Evolutionary conservation across 495 filamentous ascomycete species (phyloP).

Genomic region (Staphylotrichum tortipilum): DNA sequence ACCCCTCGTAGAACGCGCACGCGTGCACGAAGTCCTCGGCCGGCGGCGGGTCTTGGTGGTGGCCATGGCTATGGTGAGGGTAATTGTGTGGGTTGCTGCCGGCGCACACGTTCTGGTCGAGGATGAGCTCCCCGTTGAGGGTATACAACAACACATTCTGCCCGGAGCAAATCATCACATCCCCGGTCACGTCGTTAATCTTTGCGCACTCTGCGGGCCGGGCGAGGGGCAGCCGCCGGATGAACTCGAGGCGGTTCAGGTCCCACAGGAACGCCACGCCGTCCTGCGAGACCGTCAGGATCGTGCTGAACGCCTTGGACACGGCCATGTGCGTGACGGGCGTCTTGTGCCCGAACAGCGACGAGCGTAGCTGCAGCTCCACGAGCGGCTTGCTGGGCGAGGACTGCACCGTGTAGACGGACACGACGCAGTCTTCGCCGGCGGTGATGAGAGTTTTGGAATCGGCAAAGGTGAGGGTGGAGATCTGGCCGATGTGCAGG

Average conservation of each 20-base stretch:
- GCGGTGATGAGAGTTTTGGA: conserved; percentile 83
- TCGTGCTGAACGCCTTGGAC: conserved; percentile 75
- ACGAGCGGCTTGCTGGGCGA: conserved; percentile 49
- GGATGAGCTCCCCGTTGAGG: conserved; percentile 72
- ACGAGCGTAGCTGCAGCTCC: conserved; percentile 70
- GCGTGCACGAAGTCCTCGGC: conserved; percentile 63
- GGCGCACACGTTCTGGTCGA: conserved; percentile 68
- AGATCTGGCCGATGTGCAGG: conserved; percentile 79
- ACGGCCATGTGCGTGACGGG: conserved; percentile 74
- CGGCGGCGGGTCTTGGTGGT: neutral
- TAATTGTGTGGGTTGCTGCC: too few relatives aligned
- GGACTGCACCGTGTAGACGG: conserved; percentile 61
- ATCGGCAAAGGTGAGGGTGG: conserved; percentile 74
- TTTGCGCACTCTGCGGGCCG: conserved; percentile 57
- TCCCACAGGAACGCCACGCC: conserved; percentile 87
- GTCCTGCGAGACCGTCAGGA: conserved; percentile 69
- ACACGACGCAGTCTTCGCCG: conserved; percentile 83
- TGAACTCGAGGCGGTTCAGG: conserved; percentile 77
- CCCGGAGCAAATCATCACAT: conserved; percentile 76
- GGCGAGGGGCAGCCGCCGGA: conserved; percentile 57
- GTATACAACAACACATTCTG: conserved; percentile 70
- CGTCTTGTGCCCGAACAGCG: conserved; percentile 79
- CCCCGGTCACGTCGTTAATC: conserved; percentile 83
- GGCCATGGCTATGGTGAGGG: too few relatives aligned
- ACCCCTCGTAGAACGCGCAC: conserved; percentile 90